These are phyloP conservation scores for Coniosporium tulheliwenetii DNA, from an alignment of 2,329 filamentous ascomycete species.

Conservation along the genomic window DNA sequence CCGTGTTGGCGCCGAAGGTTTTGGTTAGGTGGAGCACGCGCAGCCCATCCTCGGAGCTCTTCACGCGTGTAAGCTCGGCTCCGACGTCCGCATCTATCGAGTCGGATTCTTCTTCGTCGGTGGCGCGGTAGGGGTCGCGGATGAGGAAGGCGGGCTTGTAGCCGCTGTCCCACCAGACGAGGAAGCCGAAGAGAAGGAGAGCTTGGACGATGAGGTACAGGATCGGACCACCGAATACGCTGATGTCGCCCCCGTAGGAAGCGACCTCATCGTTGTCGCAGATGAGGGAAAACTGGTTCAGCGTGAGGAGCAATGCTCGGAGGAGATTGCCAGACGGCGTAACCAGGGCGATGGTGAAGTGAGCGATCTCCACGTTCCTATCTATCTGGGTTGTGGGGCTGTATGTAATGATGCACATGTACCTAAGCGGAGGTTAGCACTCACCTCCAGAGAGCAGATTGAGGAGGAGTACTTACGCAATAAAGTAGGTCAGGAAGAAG, in stretches of 20 bases:
- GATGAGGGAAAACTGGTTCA: conserved; percentile 73
- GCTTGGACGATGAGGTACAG: conserved; percentile 67
- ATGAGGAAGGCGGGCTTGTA: conserved; percentile 41
- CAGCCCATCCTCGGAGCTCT: conserved; percentile 49
- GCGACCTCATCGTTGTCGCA: conserved; percentile 50
- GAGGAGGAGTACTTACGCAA: conserved; percentile 18
- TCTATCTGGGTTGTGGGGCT: conserved; percentile 56
- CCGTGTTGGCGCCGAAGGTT: conserved; percentile 56
- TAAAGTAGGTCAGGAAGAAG: conserved; percentile 32
- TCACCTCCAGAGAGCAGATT: conserved; percentile 1
- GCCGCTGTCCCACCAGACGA: conserved; percentile 72
- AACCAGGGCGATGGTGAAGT: conserved; percentile 59
- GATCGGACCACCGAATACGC: conserved; percentile 70
- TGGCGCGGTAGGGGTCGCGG: conserved; percentile 24
- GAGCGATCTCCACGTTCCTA: conserved; percentile 46
- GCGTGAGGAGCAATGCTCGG: conserved; percentile 55
- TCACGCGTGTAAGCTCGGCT: conserved; percentile 48
- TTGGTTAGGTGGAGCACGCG: conserved; percentile 72
- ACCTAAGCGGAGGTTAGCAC: conserved; percentile 5
- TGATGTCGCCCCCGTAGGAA: conserved; percentile 53
- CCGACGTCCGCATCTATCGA: conserved; percentile 40
- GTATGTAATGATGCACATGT: conserved; percentile 53
- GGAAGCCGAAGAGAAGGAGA: conserved; percentile 50
- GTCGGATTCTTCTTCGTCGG: conserved; percentile 26
- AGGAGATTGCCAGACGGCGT: conserved; percentile 65